Evolutionary conservation across 1,139 yeast species (phyloP), one percentile per base, ranked within the genome.

Genomic region (Blastobotrys indianensis): DNA sequence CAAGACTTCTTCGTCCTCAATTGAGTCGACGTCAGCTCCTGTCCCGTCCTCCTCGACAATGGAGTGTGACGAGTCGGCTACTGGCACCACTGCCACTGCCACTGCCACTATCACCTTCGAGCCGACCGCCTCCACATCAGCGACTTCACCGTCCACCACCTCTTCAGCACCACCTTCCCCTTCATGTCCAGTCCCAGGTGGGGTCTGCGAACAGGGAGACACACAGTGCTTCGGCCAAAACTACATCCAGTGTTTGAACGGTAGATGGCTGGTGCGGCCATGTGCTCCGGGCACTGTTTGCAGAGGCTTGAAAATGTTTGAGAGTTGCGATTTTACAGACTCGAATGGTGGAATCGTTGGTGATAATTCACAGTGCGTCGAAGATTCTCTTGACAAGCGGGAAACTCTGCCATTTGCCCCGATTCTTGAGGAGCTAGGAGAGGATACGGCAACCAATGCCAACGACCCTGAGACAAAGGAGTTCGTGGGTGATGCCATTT

Each of bases 261-360:
- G 25, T 9, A 31, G 15, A 31, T 31, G 15, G 12, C 5, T 31
- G 12, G 33, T 31, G 12, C 33, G 33, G 7, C 33, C 33, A n/a
- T 31, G 33, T 31, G 33, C 33, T n/a, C 33, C 33, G 5, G 33
- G 33, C 12, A 31, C 33, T 8, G 33, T 31, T n/a, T 31, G 33
- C 33, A n/a, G 8, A 8, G 15, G 15, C 15, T 13, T n/a, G 33
- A 13, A 4, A 4, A n/a, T 4, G 12, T 31, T 13, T n/a, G 15
- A n/a, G 12, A 4, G 5, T 4, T 31, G 33, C 15, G 33, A 8
- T 8, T 8, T 4, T 5, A 31, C 33, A n/a, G 33, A 31, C 33
- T 31, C 33, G 4, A 31, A 31, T n/a, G 33, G 33, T 31, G 33
- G 33, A 4, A 31, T 9, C 8, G 33, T 5, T 31, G 33, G 33